Evolutionary conservation across 2,329 filamentous ascomycete genomes (phyloP).

Genomic region (Cyphellophora attinorum): DNA sequence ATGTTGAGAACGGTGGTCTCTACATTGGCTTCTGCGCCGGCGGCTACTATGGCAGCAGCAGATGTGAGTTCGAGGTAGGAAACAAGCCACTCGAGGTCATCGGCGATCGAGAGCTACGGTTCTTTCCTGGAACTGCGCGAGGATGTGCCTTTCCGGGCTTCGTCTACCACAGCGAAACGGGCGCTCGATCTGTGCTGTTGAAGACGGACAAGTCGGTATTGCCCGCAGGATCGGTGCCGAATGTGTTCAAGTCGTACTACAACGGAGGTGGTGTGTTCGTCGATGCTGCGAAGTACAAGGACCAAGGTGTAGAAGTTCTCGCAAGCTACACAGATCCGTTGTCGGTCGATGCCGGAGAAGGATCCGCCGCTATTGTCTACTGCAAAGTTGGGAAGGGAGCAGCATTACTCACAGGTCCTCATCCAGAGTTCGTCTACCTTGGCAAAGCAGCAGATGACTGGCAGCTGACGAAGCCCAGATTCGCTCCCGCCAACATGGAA

Average conservation of each 20-base stretch:
- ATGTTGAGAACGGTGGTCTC: constrained; percentile 71
- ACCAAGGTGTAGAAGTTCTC: constrained; percentile 65
- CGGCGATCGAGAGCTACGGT: constrained; percentile 72
- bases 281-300: constrained; percentile 54
- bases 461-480: constrained; percentile 44
- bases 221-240: constrained; percentile 42
- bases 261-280: constrained; percentile 95
- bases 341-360: constrained; percentile 64
- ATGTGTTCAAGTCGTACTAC: constrained; percentile 69
- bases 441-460: constrained; percentile 13
- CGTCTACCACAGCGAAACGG: constrained; percentile 77
- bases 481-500: constrained; percentile 68
- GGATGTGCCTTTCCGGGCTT: constrained; percentile 86
- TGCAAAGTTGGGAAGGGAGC: constrained; percentile 73
- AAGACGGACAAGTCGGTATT: constrained; percentile 55
- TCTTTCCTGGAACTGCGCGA: constrained; percentile 79
- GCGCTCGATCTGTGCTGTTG: constrained; percentile 63
- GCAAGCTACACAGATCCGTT: constrained; percentile 69
- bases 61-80: constrained; percentile 88
- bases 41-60: constrained; percentile 74
- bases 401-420: constrained; percentile 73
- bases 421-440: constrained; percentile 65
- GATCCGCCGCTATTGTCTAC: constrained; percentile 70
- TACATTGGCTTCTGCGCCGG: constrained; percentile 93
- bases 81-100: constrained; percentile 73